Evolutionary conservation across 352 stramenopile species (phyloP).

Genomic region (Albugo laibachii): DNA sequence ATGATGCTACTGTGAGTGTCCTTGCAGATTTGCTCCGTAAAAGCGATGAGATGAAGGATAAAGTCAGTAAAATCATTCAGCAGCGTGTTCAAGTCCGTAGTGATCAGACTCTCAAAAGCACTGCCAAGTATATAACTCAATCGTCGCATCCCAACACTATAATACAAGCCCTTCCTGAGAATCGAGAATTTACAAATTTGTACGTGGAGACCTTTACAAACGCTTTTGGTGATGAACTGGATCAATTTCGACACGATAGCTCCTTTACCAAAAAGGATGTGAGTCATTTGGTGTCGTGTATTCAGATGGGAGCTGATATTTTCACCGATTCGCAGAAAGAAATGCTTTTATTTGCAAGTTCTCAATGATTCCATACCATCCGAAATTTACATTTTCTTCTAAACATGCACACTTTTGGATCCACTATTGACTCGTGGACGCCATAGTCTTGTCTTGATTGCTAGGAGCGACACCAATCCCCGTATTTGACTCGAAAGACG

Average conservation of each 20-base stretch:
- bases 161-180: conserved; percentile 1
- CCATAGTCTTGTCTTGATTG: too few relatives aligned
- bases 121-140: conserved; percentile 22
- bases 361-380: not conserved
- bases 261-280: conserved; percentile 75
- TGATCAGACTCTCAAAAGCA: conserved; percentile 21
- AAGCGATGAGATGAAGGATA: conserved; percentile 18
- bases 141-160: conserved; percentile 7
- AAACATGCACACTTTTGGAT: not conserved
- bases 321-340: conserved; percentile 59
- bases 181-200: conserved; percentile 37
- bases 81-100: conserved; percentile 32
- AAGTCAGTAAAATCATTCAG: conserved; percentile 28
- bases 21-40: conserved; percentile 26
- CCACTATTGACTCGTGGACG: too few relatives aligned
- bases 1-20: conserved; percentile 35
- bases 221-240: conserved; percentile 64
- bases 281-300: conserved; percentile 78
- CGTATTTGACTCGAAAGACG: too few relatives aligned
- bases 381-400: not conserved
- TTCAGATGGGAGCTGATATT: conserved; percentile 55
- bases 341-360: conserved; percentile 34
- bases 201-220: conserved; percentile 77
- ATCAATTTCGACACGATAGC: conserved; percentile 72
- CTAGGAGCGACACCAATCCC: too few relatives aligned